Evolutionary conservation across 2,329 filamentous ascomycete species (phyloP).

Genomic region (Seiridium cupressi): DNA sequence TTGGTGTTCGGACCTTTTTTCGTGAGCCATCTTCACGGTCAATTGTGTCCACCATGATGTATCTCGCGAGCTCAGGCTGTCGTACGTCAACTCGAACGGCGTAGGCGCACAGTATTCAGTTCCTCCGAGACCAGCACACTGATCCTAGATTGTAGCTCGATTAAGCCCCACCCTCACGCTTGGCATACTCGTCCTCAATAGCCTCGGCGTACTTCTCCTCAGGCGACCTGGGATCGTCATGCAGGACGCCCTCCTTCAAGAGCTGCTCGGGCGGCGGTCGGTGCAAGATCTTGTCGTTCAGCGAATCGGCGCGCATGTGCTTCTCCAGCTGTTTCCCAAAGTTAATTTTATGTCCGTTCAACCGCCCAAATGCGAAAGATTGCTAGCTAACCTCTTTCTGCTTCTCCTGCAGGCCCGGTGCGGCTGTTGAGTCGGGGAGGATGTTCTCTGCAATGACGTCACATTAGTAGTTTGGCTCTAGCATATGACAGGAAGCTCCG

Average conservation of each 20-base stretch:
- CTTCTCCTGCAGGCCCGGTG: conserved; percentile 75
- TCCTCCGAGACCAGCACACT: too few relatives aligned
- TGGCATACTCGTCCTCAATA: conserved; percentile 63
- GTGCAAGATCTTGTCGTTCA: conserved; percentile 83
- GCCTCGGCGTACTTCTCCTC: conserved; percentile 58
- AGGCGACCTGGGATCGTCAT: conserved; percentile 60
- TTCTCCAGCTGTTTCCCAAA: conserved; percentile 59
- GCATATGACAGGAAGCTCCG: neutral
- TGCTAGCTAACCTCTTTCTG: conserved; percentile 63
- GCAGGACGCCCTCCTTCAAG: conserved; percentile 76
- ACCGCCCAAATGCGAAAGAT: neutral
- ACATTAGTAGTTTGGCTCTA: conserved; percentile 17
- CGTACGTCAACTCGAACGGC: too few relatives aligned
- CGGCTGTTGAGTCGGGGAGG: conserved; percentile 73
- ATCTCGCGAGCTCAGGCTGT: too few relatives aligned
- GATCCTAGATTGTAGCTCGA: neutral
- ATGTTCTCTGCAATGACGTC: conserved; percentile 67
- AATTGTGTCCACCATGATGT: too few relatives aligned
- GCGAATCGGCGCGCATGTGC: conserved; percentile 80
- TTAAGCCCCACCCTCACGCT: conserved; percentile 61
- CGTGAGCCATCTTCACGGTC: too few relatives aligned
- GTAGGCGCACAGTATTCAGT: too few relatives aligned
- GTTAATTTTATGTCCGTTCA: neutral
- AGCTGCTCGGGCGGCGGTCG: conserved; percentile 75
- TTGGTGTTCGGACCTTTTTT: too few relatives aligned